phyloP scores from a whole-genome alignment of 345 rosid species.

The Brassica juncea region DNA sequence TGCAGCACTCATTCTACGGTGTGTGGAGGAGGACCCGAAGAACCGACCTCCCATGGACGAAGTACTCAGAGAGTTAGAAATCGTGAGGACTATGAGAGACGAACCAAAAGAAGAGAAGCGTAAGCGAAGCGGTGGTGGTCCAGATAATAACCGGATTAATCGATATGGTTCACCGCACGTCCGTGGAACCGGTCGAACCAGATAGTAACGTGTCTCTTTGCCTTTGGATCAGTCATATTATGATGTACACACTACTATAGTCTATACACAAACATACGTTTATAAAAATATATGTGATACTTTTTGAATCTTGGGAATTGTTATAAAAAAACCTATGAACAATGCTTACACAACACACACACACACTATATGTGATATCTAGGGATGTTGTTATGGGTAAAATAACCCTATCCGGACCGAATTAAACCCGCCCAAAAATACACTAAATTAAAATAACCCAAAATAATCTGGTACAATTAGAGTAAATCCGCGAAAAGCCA shows the following conservation, averaged over 20 bases:
- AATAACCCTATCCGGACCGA: no score
- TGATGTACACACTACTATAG: not conserved
- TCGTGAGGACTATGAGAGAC: slow-evolving; percentile 40
- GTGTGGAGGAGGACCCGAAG: slow-evolving; percentile 63
- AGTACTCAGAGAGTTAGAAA: slow-evolving; percentile 47
- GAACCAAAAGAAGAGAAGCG: slow-evolving; percentile 43
- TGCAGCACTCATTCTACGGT: slow-evolving; percentile 53
- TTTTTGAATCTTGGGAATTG: not conserved
- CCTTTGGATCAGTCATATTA: slow-evolving; percentile 6
- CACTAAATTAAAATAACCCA: no score
- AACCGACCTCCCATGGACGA: slow-evolving; percentile 77
- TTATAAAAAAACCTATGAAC: not conserved
- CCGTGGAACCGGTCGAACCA: slow-evolving; percentile 33
- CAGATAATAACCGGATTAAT: slow-evolving; percentile 19
- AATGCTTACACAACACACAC: not conserved
- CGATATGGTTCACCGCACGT: slow-evolving; percentile 22
- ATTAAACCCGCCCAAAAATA: no score
- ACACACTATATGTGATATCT: not conserved
- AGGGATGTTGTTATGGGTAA: no score
- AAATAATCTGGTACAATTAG: no score
- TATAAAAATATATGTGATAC: not conserved
- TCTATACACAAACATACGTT: slow-evolving; percentile 1
- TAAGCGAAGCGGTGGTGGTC: slow-evolving; percentile 19
- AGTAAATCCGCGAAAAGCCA: no score
- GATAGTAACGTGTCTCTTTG: slow-evolving; percentile 26